Conservation (phyloP, 2,329 filamentous ascomycete species). For the Colletotrichum tropicale region DNA sequence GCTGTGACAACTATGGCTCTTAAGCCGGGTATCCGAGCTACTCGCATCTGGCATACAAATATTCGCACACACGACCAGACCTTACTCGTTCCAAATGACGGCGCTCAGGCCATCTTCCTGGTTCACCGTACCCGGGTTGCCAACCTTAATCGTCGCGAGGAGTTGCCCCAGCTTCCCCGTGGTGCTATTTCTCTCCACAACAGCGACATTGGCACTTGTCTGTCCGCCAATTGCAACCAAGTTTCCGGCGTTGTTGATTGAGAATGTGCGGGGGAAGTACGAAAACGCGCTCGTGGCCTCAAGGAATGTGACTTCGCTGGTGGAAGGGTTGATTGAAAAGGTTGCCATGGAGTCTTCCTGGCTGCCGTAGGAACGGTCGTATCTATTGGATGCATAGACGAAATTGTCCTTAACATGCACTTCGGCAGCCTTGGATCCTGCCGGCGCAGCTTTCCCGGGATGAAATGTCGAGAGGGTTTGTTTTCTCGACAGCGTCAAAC, state of each 20-base stretch:
- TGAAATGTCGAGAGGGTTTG: slow-evolving; percentile 53
- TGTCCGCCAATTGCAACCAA: slow-evolving; percentile 69
- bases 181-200: slow-evolving; percentile 57
- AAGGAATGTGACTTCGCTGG: slow-evolving; percentile 55
- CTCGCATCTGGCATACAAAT: background rate
- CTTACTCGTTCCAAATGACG: slow-evolving; percentile 52
- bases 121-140: slow-evolving; percentile 40
- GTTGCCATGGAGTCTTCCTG: slow-evolving; percentile 61
- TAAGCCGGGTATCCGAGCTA: background rate
- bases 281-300: slow-evolving; percentile 63
- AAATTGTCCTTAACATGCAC: slow-evolving; percentile 58
- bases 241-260: slow-evolving; percentile 62
- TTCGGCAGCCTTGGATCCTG: slow-evolving; percentile 58
- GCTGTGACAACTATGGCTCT: background rate
- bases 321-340: slow-evolving; percentile 47
- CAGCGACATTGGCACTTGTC: slow-evolving; percentile 60
- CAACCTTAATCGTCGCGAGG: slow-evolving; percentile 44
- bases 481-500: slow-evolving; percentile 48
- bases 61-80: background rate
- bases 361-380: slow-evolving; percentile 60
- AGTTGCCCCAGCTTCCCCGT: slow-evolving; percentile 60
- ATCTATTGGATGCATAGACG: slow-evolving; percentile 66
- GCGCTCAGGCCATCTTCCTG: slow-evolving; percentile 53
- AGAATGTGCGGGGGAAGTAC: slow-evolving; percentile 66
- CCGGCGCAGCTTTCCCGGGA: slow-evolving; percentile 41